phyloP scores from a whole-genome alignment of 2,329 filamentous ascomycete genomes.

The Beauveria pseudobassiana region DNA sequence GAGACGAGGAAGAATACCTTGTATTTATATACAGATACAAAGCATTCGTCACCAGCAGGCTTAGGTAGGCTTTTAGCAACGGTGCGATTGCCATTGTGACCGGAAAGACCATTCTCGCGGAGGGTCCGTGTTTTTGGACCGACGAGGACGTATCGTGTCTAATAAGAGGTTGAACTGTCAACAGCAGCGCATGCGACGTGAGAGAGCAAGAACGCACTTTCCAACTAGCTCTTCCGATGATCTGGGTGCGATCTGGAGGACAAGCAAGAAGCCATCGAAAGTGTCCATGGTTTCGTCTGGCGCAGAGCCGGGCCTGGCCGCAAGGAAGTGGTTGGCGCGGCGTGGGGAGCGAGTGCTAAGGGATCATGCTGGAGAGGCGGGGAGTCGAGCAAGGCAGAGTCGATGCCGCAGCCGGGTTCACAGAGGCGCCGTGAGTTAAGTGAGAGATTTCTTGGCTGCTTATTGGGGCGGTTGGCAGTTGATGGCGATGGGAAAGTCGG shows the following conservation, averaged over 20 bases:
- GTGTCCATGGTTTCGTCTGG: conserved; percentile 24
- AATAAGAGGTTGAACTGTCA: conserved; percentile 6
- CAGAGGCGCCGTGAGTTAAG: neutral
- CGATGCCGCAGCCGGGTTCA: neutral
- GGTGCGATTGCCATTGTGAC: conserved; percentile 28
- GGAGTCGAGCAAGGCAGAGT: neutral
- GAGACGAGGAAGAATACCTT: conserved; percentile 33
- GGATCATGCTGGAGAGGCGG: conserved; percentile 11
- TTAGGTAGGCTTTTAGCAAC: conserved; percentile 29
- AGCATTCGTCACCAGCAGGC: conserved; percentile 34
- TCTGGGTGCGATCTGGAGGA: conserved; percentile 43
- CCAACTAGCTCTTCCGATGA: conserved; percentile 44
- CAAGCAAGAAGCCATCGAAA: conserved; percentile 40
- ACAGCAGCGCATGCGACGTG: neutral
- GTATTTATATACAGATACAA: conserved; percentile 48
- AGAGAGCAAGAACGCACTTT: conserved; percentile 34
- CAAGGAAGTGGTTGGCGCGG: conserved; percentile 5
- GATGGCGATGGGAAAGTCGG: neutral
- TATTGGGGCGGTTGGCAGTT: neutral
- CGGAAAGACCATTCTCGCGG: conserved; percentile 24
- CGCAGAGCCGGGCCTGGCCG: conserved; percentile 2
- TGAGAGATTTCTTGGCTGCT: neutral
- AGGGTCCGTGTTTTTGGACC: conserved; percentile 28
- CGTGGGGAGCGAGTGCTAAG: conserved; percentile 7
- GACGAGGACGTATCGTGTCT: conserved; percentile 54